Evolutionary conservation across 208 protist species (phyloP).

Genomic region (Tritrichomonas foetus): DNA sequence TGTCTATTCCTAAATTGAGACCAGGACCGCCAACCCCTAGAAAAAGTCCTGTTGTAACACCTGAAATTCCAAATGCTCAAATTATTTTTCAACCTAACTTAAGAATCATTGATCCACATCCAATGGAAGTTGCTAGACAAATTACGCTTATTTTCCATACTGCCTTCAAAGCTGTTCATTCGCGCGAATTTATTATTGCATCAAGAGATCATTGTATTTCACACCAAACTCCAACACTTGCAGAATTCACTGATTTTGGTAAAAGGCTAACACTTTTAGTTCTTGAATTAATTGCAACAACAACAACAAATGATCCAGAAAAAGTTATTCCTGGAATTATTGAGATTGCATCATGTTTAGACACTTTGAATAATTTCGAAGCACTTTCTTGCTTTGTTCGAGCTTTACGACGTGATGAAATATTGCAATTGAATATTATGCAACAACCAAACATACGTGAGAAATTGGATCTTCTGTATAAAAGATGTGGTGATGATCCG

Average conservation of each 20-base stretch:
- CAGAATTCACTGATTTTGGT: background rate
- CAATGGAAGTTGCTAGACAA: background rate
- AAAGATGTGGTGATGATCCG: too few species aligned
- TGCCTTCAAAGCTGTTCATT: background rate
- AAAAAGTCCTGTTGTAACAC: background rate
- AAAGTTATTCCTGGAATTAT: background rate
- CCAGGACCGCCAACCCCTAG: too few species aligned
- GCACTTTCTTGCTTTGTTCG: background rate
- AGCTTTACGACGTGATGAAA: background rate
- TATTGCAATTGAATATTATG: too few species aligned
- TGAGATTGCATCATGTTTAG: background rate
- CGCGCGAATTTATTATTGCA: background rate
- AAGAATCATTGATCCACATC: background rate
- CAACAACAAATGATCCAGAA: too few species aligned
- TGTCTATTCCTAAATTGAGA: background rate
- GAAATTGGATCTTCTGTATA: too few species aligned
- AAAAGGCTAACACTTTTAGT: background rate
- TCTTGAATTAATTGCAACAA: background rate
- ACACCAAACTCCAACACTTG: background rate
- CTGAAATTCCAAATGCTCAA: background rate
- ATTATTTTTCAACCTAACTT: background rate
- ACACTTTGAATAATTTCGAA: background rate
- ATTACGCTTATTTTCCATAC: background rate
- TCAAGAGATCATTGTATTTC: background rate
- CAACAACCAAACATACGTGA: too few species aligned